Conservation (phyloP, 2,329 filamentous ascomycete species). For the Fusarium setosum region DNA sequence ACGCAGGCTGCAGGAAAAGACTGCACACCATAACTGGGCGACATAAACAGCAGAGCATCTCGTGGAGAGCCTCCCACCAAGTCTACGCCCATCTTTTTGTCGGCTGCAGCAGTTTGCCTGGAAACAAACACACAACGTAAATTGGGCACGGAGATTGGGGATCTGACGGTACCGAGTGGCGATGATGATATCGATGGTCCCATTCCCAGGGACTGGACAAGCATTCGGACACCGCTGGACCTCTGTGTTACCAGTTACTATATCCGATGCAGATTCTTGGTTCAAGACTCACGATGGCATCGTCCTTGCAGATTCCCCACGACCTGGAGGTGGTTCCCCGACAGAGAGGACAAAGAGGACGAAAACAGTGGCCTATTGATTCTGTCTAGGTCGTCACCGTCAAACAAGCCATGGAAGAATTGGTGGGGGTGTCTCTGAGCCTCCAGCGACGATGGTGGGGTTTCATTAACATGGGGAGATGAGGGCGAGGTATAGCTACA, state of each 20-base stretch:
- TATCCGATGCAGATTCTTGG: too few relatives aligned
- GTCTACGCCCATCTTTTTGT: too few relatives aligned
- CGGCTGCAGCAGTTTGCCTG: background rate
- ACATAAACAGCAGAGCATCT: too few relatives aligned
- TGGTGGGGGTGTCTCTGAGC: conserved; percentile 35
- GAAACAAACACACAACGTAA: too few relatives aligned
- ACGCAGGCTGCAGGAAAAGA: too few relatives aligned
- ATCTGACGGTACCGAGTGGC: conserved; percentile 29
- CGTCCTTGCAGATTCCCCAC: background rate
- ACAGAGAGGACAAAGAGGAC: background rate
- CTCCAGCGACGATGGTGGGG: conserved; percentile 23
- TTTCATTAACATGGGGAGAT: conserved; percentile 25
- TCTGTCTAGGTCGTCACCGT: conserved; percentile 23
- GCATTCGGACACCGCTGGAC: background rate
- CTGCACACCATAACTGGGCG: too few relatives aligned
- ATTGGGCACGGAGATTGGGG: conserved; percentile 3
- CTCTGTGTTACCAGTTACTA: background rate
- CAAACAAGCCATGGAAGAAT: conserved; percentile 15
- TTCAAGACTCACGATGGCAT: conserved; percentile 24
- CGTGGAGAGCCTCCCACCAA: too few relatives aligned
- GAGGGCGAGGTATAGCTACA: conserved; percentile 9
- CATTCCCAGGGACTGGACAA: conserved; percentile 20
- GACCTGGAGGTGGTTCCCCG: conserved; percentile 21
- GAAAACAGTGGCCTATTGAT: conserved; percentile 28
- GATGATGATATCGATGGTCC: conserved; percentile 23